Base-by-base conservation (phyloP, 1,139 yeast species). In the Debaryomycetaceae sp. region DNA sequence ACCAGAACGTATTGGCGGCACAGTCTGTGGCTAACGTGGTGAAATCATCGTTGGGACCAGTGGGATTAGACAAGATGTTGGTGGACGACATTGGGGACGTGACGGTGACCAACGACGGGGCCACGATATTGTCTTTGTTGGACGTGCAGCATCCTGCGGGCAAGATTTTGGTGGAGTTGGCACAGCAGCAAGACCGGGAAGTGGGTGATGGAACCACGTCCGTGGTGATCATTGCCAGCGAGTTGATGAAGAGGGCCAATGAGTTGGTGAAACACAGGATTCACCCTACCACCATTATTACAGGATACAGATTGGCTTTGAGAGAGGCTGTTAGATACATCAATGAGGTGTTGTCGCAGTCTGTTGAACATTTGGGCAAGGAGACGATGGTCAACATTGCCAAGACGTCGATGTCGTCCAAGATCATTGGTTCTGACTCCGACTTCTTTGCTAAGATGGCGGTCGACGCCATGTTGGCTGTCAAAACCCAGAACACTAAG, bases 131-230 rank as follows among this genome's bases (percentile, higher is more conserved):
- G 52, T 79, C 93, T 8, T 71, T 95, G 48, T 76, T 95, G 53
- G 99, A 95, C 63, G 98, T 95, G 44, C 97, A 95, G 68, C 99
- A 95, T 65, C 99, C 99, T 34, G 99, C 99, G 0, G 99, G 99
- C 22, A 90, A 89, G 70, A 93, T 95, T 55, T 75, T 95, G 50
- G 99, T 95, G 41, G 99, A 95, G 62, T 78, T 95, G 61, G 99
- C 99, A 4, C 97, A 93, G 65, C 99, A 95, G 65, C 99, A 95
- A 71, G 99, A 95, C 65, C 82, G 97, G 60, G 99, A 95, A 69
- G 97, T 95, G 47, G 99, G 99, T 47, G 99, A 95, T 63, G 99
- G 99, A 57, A 87, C 96, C 40, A 87, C 96, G 0, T 86, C 96
- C n/a, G 98, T 93, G 41, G 98, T 93, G 40, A 89, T 93, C 51